Conservation (phyloP, 2,329 filamentous ascomycete genomes). For the Colletotrichum higginsianum region DNA sequence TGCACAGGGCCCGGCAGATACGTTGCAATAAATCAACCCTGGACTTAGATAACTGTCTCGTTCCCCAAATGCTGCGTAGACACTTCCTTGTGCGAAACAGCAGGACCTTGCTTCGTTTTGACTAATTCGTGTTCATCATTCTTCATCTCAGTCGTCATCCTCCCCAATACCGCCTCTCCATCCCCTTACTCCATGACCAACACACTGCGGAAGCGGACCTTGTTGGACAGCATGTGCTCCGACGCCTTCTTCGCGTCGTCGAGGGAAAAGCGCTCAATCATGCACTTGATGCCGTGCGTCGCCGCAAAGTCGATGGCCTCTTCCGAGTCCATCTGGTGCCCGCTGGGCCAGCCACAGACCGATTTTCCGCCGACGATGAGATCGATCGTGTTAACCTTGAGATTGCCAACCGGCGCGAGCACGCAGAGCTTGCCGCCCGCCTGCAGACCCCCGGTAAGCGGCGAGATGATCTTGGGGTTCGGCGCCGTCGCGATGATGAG, state of each 20-base stretch:
- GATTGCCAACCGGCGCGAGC: conserved; percentile 65
- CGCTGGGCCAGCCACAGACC: conserved; percentile 75
- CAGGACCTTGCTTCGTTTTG: too few species aligned
- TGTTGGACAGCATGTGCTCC: conserved; percentile 55
- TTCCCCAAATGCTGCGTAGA: too few species aligned
- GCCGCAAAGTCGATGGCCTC: conserved; percentile 78
- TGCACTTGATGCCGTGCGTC: conserved; percentile 73
- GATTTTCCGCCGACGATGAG: conserved; percentile 68
- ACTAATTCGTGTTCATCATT: background rate
- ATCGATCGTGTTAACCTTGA: conserved; percentile 59
- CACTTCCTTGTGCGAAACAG: too few species aligned
- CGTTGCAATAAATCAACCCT: too few species aligned
- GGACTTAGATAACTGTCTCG: too few species aligned
- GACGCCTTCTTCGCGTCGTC: conserved; percentile 63
- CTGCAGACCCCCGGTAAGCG: conserved; percentile 68
- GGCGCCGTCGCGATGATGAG: conserved; percentile 76
- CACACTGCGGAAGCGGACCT: conserved; percentile 63
- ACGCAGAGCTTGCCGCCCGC: conserved; percentile 71
- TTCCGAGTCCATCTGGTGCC: conserved; percentile 74
- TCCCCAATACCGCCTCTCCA: background rate
- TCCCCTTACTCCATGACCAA: conserved; percentile 54
- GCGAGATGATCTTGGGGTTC: conserved; percentile 67
- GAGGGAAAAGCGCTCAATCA: conserved; percentile 76
- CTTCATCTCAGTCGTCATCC: too few species aligned
- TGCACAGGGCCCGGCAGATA: too few species aligned